Conservation (phyloP, 1,284 basidiomycete species). For the Peniophora sp. region DNA sequence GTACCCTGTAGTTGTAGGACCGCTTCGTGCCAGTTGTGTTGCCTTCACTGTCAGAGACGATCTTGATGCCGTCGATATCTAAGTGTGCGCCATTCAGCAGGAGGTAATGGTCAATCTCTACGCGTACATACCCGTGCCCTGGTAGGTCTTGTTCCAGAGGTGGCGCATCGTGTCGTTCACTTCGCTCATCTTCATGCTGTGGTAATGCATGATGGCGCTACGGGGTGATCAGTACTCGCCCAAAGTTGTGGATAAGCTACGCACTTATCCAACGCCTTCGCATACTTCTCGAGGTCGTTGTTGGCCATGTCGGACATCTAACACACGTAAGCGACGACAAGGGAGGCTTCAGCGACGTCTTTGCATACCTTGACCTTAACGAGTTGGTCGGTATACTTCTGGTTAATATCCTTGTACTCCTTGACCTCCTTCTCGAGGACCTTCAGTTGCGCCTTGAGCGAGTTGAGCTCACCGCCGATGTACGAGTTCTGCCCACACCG, state of each 20-base stretch:
- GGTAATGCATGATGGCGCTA: constrained; percentile 97
- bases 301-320: constrained; percentile 94
- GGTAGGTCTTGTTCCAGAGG: constrained; percentile 98
- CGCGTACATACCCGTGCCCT: constrained; percentile 76
- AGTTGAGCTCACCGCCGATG: constrained; percentile 75
- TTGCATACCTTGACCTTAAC: constrained; percentile 83
- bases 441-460: constrained; percentile 64
- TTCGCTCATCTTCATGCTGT: constrained; percentile 99
- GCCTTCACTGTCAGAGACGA: constrained; percentile 90
- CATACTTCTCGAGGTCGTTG: constrained; percentile 94
- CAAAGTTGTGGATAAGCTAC: constrained; percentile 17
- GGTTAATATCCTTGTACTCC: constrained; percentile 85
- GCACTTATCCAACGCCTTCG: constrained; percentile 90
- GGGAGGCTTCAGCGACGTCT: too few relatives aligned
- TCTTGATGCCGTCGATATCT: constrained; percentile 98
- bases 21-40: constrained; percentile 59
- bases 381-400: constrained; percentile 84
- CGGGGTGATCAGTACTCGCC: neutral
- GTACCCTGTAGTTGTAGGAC: constrained; percentile 97
- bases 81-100: constrained; percentile 5
- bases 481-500: constrained; percentile 57
- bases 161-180: constrained; percentile 96
- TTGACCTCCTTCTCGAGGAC: constrained; percentile 67
- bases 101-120: neutral
- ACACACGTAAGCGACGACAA: neutral